A percentile compares a stretch with the other conserved stretches of the same genome.
phyloP scores from a whole-genome alignment of 129 eudicot genomes.

The Sambucus nigra region DNA sequence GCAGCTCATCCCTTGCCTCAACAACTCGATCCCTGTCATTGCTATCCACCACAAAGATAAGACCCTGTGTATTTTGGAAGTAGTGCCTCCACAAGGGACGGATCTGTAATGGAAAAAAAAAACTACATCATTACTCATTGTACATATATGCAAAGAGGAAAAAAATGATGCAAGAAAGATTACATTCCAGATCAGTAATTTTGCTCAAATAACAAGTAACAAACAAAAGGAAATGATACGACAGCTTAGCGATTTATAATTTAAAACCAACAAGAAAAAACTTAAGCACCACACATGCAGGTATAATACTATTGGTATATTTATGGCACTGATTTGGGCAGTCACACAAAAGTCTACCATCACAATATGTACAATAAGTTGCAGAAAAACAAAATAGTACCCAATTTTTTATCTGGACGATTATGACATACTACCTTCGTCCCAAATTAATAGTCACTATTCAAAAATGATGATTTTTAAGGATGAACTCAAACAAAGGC shows the following conservation, averaged over 20 bases:
- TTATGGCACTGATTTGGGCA: not conserved
- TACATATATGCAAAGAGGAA: not conserved
- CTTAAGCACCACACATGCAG: not conserved
- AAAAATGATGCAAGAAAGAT: not conserved
- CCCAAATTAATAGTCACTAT: no score
- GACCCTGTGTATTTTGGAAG: constrained; percentile 40
- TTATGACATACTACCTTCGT: no score
- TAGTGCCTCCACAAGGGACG: constrained; percentile 50
- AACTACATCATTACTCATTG: not conserved
- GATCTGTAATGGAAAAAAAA: constrained; percentile 18
- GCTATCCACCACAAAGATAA: constrained; percentile 39
- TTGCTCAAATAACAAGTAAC: not conserved
- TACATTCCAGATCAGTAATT: not conserved
- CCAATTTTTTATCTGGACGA: no score
- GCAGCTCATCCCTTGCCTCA: constrained; percentile 36
- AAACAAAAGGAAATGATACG: not conserved
- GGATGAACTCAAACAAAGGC: no score
- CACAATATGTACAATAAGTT: not conserved
- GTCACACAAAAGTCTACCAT: not conserved
- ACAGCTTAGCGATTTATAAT: not conserved
- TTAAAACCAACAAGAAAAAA: not conserved
- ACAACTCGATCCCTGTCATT: constrained; percentile 46
- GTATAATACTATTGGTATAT: not conserved
- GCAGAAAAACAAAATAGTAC: not conserved
- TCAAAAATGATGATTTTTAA: no score